Evolutionary conservation across 305 asterid species (phyloP).

Genomic region (Fraxinus dipetala): DNA sequence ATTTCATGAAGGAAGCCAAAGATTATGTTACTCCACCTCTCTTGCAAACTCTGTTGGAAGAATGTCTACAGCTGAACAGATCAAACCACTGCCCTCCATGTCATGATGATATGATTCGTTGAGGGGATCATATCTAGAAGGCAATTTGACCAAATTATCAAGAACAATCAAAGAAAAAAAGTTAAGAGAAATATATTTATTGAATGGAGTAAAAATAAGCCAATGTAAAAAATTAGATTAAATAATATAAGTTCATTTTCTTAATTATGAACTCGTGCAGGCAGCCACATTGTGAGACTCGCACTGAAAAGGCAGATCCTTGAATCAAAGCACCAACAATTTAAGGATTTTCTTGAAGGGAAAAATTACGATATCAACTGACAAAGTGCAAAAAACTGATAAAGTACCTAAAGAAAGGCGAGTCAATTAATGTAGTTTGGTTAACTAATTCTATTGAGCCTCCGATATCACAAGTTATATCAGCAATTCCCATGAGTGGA

Average conservation of each 20-base stretch:
- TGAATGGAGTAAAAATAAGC: conserved; percentile 2
- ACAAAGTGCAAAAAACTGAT: conserved; percentile 1
- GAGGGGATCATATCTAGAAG: conserved; percentile 66
- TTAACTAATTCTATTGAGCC: conserved; percentile 85
- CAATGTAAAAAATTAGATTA: background rate
- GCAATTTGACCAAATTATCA: conserved; percentile 18
- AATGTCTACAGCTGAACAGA: conserved; percentile 90
- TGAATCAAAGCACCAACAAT: background rate
- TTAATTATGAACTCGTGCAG: background rate
- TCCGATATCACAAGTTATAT: conserved; percentile 85
- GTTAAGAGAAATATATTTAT: background rate
- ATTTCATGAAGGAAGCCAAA: conserved; percentile 10
- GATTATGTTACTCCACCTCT: conserved; percentile 50
- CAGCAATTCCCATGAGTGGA: conserved; percentile 84
- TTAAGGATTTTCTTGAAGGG: background rate
- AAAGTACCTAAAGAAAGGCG: conserved; percentile 83
- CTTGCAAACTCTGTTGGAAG: conserved; percentile 95
- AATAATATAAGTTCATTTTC: background rate
- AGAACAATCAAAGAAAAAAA: background rate
- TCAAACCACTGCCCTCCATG: conserved; percentile 78
- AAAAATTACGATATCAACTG: conserved; percentile 2
- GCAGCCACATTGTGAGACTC: background rate
- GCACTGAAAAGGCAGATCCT: background rate
- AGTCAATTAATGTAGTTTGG: conserved; percentile 71
- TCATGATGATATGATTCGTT: conserved; percentile 65